Base-by-base conservation (phyloP, 768 basidiomycete species). In the Phallus indusiatus region DNA sequence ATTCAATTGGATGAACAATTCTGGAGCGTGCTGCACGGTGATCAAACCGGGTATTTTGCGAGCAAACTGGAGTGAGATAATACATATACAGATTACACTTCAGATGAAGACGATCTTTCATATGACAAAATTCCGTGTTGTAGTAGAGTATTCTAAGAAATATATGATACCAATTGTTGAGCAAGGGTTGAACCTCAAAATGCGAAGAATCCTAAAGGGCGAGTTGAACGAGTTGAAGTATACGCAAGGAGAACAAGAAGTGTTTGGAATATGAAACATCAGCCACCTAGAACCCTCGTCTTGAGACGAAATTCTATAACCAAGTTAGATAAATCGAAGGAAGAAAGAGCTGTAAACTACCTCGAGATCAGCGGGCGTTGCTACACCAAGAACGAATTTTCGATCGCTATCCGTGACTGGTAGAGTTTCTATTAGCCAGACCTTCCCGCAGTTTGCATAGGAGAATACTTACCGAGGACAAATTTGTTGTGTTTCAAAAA, bases 331-430 rank as follows among this genome's bases (percentile, higher is more conserved):
- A 50, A 22, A 5, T 16, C 18, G 52, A 21, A 10, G 14, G 34
- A 34, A 33, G 24, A 61, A 21, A 18, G 47, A 21, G 51, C 17
- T 52, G 42, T 17, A 47, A 55, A 62, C 11, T 50, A 68, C 67
- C 67, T 89, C 81, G 18, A 93, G 72, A 67, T 93, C 90, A 28
- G 90, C 83, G 17, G 74, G 67, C 18, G 90, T 93, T 1, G 86
- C 90, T 0, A 93, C 83, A 0, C 77, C 90, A 16, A 92, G 78
- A 3, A 93, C 89, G 60, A 93, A 93, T 67, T 91, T 90, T 59
- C 89, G 82, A 54, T 78, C 77, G 50, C 74, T 72, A 70, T 96
- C 94, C 5, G 94, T 94, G 37, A 95, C 94, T 93, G 62, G 18
- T 55, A 34, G 4, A 12, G 4, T 12, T 59, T 2, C 28, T 33